Evolutionary conservation across 257 asterid species (phyloP), one percentile per base, ranked within the genome.

Genomic region (Verbena officinalis): DNA sequence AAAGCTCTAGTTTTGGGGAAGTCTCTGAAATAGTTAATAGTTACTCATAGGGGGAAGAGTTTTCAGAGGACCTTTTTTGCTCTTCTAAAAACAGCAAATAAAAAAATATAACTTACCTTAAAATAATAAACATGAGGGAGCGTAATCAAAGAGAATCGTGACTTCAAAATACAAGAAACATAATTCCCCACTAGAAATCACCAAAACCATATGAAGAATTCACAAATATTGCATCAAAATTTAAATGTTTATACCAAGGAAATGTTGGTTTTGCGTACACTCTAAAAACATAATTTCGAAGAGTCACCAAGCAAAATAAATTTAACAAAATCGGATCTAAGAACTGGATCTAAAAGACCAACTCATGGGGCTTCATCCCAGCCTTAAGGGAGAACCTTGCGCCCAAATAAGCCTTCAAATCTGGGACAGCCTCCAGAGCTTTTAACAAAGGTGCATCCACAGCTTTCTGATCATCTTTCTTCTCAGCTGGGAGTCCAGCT

Each of bases 301-400:
- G 4, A 14, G 61, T 22, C 20, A 46, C 30, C 45, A 31, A 21
- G 63, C 59, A 38, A 43, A n/a, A 34, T 21, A 70, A 72, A 54
- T 60, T 16, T 31, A 62, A 61, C 67, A 70, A 72, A 61, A 69
- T 57, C 14, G 45, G 20, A 19, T 53, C 65, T 50, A 55, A 59
- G 9, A 21, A 11, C 11, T 44, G 19, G 27, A 43, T 34, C 4
- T 82, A 77, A 40, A 73, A 85, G 21, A 77, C 88, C 66, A 88
- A 70, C 84, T 85, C 95, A 55, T 85, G 95, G 4, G 93, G 92
- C 46, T 83, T 88, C 80, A 68, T 73, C 51, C 96, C 94, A 4
- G 81, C 81, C 71, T 77, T 85, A 43, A 88, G 83, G 0, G 96
- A 85, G 66, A 88, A 88, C 67, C 94, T 72, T 9, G 96, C 89